phyloP scores from a whole-genome alignment of 176 grass and related monocot genomes.

The Phoenix roebelenii region DNA sequence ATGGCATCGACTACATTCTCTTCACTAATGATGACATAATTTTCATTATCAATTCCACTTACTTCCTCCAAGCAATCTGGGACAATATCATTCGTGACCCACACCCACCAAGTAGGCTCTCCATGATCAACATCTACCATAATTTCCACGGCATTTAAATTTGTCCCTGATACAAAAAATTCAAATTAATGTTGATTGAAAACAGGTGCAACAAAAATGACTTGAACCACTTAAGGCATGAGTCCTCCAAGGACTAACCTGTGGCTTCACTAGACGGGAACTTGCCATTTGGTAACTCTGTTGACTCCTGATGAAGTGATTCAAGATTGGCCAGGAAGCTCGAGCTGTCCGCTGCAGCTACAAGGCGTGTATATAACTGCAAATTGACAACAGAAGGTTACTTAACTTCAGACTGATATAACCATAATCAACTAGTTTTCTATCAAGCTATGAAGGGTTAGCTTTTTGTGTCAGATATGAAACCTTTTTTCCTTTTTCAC shows the following conservation, averaged over 20 bases:
- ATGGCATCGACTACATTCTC: slow-evolving; percentile 80
- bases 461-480: no score
- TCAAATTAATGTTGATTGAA: not conserved
- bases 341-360: slow-evolving; percentile 47
- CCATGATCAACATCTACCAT: slow-evolving; percentile 36
- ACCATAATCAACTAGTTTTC: slow-evolving; percentile 4
- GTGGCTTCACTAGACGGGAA: slow-evolving; percentile 26
- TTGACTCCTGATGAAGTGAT: slow-evolving; percentile 36
- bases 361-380: slow-evolving; percentile 68
- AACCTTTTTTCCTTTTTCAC: no score
- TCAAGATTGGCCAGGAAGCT: slow-evolving; percentile 61
- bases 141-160: slow-evolving; percentile 43
- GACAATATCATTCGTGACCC: slow-evolving; percentile 48
- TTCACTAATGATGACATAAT: slow-evolving; percentile 84
- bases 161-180: slow-evolving; percentile 16
- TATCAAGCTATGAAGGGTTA: no score
- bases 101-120: slow-evolving; percentile 79
- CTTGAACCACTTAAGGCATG: no score
- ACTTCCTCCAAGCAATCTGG: slow-evolving; percentile 62
- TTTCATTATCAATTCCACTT: slow-evolving; percentile 84
- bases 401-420: slow-evolving; percentile 2
- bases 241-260: slow-evolving; percentile 30
- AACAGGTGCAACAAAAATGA: no score
- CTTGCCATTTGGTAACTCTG: slow-evolving; percentile 6
- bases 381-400: slow-evolving; percentile 7